These are phyloP conservation scores for Inosperma sp. DNA, from an alignment of 768 basidiomycete species.

Conservation along the genomic window DNA sequence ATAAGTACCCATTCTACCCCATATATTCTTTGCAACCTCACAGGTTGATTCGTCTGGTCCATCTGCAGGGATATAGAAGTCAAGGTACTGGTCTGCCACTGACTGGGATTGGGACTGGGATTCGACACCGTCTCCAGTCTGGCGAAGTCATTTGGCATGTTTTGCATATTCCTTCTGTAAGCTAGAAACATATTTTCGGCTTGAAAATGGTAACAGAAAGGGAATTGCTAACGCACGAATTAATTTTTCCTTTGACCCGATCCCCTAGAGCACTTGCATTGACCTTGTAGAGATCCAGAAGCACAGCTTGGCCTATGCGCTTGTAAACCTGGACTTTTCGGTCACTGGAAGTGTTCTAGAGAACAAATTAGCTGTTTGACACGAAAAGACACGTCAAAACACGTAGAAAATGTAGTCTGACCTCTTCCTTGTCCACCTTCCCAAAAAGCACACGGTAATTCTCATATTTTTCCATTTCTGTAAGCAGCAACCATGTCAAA, in stretches of 20 bases:
- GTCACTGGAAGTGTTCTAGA: conserved; percentile 24
- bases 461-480: conserved; percentile 21
- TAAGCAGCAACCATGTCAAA: conserved; percentile 19
- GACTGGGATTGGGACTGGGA: neutral
- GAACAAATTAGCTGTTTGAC: neutral
- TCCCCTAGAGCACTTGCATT: conserved; percentile 16
- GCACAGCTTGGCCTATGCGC: conserved; percentile 17
- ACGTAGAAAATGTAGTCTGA: neutral
- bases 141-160: conserved; percentile 14
- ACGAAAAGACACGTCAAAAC: too few species aligned
- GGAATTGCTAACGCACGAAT: conserved; percentile 11
- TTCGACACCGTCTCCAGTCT: conserved; percentile 19
- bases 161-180: conserved; percentile 13
- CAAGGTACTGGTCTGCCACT: neutral
- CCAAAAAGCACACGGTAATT: conserved; percentile 1
- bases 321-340: conserved; percentile 19
- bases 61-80: conserved; percentile 14
- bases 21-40: conserved; percentile 19
- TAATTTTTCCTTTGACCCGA: conserved; percentile 19
- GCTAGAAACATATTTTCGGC: conserved; percentile 10
- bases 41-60: conserved; percentile 20
- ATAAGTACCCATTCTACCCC: conserved; percentile 16
- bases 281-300: conserved; percentile 16
- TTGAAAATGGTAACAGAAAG: neutral
- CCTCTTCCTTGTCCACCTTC: conserved; percentile 3